Evolutionary conservation across 2,329 filamentous ascomycete genomes (phyloP), one percentile per base, ranked within the genome.

Genomic region (Aspergillus alliaceus): DNA sequence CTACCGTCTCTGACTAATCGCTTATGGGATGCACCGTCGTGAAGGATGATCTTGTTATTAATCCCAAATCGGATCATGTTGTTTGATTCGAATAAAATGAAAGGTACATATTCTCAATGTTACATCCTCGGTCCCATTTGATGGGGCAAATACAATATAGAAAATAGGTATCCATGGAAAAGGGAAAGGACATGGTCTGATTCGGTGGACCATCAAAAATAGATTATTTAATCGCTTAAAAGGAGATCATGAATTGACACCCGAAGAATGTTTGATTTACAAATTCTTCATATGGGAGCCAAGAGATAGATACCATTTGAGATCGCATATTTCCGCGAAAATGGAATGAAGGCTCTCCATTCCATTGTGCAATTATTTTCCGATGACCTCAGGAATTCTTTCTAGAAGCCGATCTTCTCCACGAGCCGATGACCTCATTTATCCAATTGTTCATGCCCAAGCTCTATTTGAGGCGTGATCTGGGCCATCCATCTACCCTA

Each of bases 171-270:
- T 7, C 15, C 6, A 35, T 34, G 42, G 34, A 25, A 1, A 8
- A 42, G 24, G 6, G 14, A 14, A 15, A 25, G 48, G 40, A n/a
- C n/a, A 48, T 34, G 58, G 60, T 62, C 44, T 20, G 12, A 48
- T 11, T 20, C 4, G n/a, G 44, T 32, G 44, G 44, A 48, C 27
- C 5, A 9, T 48, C 27, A 12, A 32, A 8, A 20, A 27, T 48
- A 18, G 27, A 24, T 48, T 48, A 48, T 27, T 48, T 48, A 31
- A 48, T 48, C 18, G n/a, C 29, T 48, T 12, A 48, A 48, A 48
- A 14, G 25, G n/a, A n/a, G n/a, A n/a, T n/a, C n/a, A n/a, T n/a
- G n/a, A n/a, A n/a, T n/a, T n/a, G n/a, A n/a, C n/a, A n/a, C n/a
- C n/a, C n/a, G n/a, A n/a, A n/a, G n/a, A n/a, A n/a, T n/a, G n/a